Conservation (phyloP, 2,329 filamentous ascomycete species). For the Bipolaris zeicola region DNA sequence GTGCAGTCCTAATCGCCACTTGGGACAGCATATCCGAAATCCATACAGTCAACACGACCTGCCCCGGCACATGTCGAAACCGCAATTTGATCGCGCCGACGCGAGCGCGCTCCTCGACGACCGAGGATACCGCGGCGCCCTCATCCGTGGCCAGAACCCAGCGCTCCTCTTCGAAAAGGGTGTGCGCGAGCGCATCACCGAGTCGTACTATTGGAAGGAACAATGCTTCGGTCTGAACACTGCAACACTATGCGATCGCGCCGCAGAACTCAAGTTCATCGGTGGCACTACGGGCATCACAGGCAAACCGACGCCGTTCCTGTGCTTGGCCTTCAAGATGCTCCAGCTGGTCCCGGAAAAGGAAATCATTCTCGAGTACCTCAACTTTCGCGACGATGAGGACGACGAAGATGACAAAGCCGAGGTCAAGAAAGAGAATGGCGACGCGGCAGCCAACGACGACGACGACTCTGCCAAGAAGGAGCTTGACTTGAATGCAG, state of each 20-base stretch:
- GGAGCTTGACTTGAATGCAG: conserved; percentile 35
- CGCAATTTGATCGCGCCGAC: conserved; percentile 72
- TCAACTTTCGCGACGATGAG: conserved; percentile 60
- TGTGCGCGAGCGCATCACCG: conserved; percentile 91
- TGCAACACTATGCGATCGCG: conserved; percentile 81
- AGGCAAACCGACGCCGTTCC: conserved; percentile 88
- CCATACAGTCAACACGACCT: background rate
- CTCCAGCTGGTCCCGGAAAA: conserved; percentile 83
- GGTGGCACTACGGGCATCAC: conserved; percentile 85
- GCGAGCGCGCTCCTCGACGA: conserved; percentile 81
- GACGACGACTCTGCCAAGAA: conserved; percentile 18
- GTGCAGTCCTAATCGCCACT: background rate
- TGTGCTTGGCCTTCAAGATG: conserved; percentile 94
- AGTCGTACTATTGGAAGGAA: conserved; percentile 98
- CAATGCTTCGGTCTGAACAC: conserved; percentile 95
- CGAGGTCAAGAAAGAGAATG: conserved; percentile 46
- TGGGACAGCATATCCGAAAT: background rate
- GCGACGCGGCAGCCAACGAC: conserved; percentile 2
- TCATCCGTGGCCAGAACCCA: conserved; percentile 90
- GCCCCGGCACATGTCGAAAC: conserved; percentile 42
- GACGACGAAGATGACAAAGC: conserved; percentile 23
- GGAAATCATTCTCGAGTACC: conserved; percentile 78
- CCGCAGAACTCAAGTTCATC: conserved; percentile 80
- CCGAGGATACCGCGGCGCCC: conserved; percentile 75
- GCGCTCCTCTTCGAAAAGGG: conserved; percentile 96